A percentile compares a stretch with the other conserved stretches of the same genome.
phyloP scores from a whole-genome alignment of 2,329 filamentous ascomycete species.

The Diaporthe sp. region DNA sequence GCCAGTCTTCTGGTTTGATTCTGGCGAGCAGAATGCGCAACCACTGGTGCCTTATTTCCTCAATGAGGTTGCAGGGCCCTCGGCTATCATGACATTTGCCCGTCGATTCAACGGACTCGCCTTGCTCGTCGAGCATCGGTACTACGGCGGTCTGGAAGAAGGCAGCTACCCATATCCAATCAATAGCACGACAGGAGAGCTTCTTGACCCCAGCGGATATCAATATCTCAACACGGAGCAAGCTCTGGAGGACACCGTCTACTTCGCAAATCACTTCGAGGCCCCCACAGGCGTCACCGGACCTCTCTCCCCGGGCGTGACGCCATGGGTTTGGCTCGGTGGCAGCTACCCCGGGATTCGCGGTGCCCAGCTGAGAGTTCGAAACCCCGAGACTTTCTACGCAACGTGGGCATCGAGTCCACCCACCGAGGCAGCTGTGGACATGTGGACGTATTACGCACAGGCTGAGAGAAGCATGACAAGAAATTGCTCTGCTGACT shows the following conservation, averaged over 20 bases:
- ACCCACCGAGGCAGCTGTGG: conserved; percentile 60
- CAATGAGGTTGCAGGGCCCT: conserved; percentile 36
- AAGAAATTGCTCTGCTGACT: conserved; percentile 41
- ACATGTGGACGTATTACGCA: conserved; percentile 64
- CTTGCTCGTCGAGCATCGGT: conserved; percentile 47
- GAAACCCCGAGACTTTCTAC: conserved; percentile 64
- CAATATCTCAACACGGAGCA: conserved; percentile 48
- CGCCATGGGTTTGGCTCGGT: conserved; percentile 67
- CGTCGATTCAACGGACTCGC: conserved; percentile 44
- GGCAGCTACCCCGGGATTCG: conserved; percentile 67
- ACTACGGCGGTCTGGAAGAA: conserved; percentile 43
- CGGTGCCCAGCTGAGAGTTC: conserved; percentile 61
- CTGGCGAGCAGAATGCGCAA: conserved; percentile 42
- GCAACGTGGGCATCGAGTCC: conserved; percentile 66
- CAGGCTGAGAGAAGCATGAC: conserved; percentile 62
- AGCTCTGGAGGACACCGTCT: conserved; percentile 48
- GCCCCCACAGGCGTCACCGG: conserved; percentile 45
- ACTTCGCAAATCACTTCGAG: conserved; percentile 48
- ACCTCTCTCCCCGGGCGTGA: conserved; percentile 54
- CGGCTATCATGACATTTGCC: conserved; percentile 44
- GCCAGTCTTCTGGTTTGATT: conserved; percentile 46
- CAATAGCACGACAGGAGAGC: conserved; percentile 39
- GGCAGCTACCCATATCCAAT: conserved; percentile 44
- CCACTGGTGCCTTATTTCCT: conserved; percentile 36
- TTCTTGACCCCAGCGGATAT: conserved; percentile 36